phyloP scores from a whole-genome alignment of 345 rosid genomes.

The Adansonia digitata region DNA sequence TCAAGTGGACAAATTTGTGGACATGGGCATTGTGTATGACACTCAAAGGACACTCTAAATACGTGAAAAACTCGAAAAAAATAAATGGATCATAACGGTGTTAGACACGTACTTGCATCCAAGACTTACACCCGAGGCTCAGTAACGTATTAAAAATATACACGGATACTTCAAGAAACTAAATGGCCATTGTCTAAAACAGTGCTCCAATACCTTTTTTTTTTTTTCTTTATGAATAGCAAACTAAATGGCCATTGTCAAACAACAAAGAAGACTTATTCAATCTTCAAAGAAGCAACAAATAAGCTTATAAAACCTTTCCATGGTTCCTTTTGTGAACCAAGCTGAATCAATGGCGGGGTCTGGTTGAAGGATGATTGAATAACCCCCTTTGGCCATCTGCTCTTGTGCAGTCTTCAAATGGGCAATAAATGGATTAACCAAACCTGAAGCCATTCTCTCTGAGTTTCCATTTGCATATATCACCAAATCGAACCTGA shows the following conservation, averaged over 20 bases:
- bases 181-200: no score
- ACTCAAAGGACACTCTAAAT: no score
- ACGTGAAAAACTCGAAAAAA: no score
- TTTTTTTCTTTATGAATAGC: not conserved
- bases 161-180: no score
- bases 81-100: no score
- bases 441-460: slow-evolving; percentile 85
- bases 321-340: slow-evolving; percentile 81
- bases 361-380: slow-evolving; percentile 72
- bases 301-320: slow-evolving; percentile 46
- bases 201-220: not conserved
- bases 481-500: slow-evolving; percentile 90
- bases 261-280: not conserved
- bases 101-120: no score
- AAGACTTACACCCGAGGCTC: no score
- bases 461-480: slow-evolving; percentile 69
- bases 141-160: no score
- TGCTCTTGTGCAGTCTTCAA: slow-evolving; percentile 80
- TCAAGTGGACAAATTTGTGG: no score
- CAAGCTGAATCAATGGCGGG: slow-evolving; percentile 51
- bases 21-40: no score
- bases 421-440: slow-evolving; percentile 86
- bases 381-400: slow-evolving; percentile 84
- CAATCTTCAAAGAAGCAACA: not conserved
- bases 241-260: not conserved